A percentile compares a stretch with the other conserved stretches of the same genome.
Evolutionary conservation across 1,284 basidiomycete species (phyloP).

Genomic region (Pseudozyma thailandica): DNA sequence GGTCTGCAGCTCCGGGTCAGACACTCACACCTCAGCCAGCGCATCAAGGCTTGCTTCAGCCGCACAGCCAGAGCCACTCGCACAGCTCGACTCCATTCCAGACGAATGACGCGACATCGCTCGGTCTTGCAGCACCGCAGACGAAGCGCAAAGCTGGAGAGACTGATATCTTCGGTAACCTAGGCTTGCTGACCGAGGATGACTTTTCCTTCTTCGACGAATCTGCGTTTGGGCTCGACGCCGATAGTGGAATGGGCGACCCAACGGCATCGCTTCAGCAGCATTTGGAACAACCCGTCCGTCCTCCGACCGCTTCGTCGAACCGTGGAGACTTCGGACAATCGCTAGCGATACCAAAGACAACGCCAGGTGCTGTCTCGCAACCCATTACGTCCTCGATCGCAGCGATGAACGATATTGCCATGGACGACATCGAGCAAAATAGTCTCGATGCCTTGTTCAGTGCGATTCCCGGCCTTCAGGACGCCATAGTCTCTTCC

Average conservation of each 20-base stretch:
- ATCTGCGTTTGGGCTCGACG: conserved; percentile 35
- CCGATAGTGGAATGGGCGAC: conserved; percentile 1
- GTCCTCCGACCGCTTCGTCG: background rate
- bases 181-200: conserved; percentile 59
- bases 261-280: conserved; percentile 3
- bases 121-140: conserved; percentile 11
- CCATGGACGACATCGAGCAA: conserved; percentile 33
- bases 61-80: conserved; percentile 11
- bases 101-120: conserved; percentile 3
- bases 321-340: conserved; percentile 3
- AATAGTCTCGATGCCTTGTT: conserved; percentile 41
- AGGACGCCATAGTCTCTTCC: conserved; percentile 24
- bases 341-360: background rate
- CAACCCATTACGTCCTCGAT: conserved; percentile 8
- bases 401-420: conserved; percentile 17
- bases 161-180: conserved; percentile 41
- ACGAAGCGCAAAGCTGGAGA: conserved; percentile 40
- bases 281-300: conserved; percentile 4
- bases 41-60: conserved; percentile 15
- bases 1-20: conserved; percentile 1
- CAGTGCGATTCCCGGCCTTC: conserved; percentile 34
- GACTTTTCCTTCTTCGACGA: conserved; percentile 66
- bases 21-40: background rate
- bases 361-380: background rate
- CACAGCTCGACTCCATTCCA: conserved; percentile 19